Conservation (phyloP, 2,329 filamentous ascomycete genomes). For the Epichloe bromicola region DNA sequence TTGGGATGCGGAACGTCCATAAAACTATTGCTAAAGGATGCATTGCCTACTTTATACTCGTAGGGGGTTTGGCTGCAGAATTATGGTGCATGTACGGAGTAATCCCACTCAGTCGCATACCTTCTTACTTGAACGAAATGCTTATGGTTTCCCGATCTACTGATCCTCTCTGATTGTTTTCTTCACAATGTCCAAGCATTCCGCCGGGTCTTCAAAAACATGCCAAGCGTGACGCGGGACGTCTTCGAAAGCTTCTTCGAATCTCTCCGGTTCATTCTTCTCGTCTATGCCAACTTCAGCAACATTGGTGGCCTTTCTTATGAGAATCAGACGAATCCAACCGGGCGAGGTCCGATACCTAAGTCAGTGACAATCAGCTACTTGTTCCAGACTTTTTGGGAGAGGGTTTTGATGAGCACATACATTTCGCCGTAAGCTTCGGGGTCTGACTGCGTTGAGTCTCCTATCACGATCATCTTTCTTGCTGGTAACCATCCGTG, state of each 20-base stretch:
- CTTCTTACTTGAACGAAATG: background rate
- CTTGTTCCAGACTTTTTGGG: background rate
- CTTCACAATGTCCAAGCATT: slow-evolving; percentile 34
- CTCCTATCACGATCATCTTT: slow-evolving; percentile 74
- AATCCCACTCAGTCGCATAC: background rate
- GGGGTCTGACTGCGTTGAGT: slow-evolving; percentile 83
- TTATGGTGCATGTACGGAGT: background rate
- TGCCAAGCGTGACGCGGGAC: slow-evolving; percentile 63
- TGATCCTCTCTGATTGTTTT: slow-evolving; percentile 7
- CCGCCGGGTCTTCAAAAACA: slow-evolving; percentile 66
- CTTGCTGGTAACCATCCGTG: slow-evolving; percentile 65
- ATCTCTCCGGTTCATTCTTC: slow-evolving; percentile 62
- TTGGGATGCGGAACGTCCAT: no score
- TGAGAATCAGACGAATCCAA: slow-evolving; percentile 76
- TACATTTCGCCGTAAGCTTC: slow-evolving; percentile 79
- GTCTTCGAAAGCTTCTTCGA: slow-evolving; percentile 69
- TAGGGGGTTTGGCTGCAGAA: background rate
- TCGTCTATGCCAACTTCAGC: slow-evolving; percentile 55
- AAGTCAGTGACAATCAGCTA: slow-evolving; percentile 2
- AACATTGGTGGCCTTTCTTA: slow-evolving; percentile 70
- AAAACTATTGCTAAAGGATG: no score
- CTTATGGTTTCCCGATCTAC: background rate
- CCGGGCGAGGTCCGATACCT: slow-evolving; percentile 51
- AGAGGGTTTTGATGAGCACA: slow-evolving; percentile 13
- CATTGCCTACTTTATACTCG: no score